These are phyloP conservation scores for Caloboletus firmus DNA, from an alignment of 1,284 basidiomycete genomes.

Conservation along the genomic window DNA sequence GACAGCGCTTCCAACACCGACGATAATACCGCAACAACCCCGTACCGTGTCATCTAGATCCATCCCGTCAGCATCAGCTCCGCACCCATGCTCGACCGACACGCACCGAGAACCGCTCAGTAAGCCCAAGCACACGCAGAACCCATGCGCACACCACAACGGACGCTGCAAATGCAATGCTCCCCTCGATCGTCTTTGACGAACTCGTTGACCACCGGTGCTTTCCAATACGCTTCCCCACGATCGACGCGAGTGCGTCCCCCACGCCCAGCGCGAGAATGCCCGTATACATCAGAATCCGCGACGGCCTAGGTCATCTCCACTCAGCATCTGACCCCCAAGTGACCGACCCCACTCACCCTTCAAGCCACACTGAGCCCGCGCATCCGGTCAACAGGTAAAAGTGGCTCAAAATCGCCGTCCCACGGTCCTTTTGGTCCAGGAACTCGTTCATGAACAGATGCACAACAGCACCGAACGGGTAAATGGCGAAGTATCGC, in stretches of 20 bases:
- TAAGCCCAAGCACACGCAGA: constrained; percentile 68
- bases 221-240: constrained; percentile 82
- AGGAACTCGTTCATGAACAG: constrained; percentile 98
- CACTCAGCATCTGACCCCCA: constrained; percentile 6
- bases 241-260: constrained; percentile 91
- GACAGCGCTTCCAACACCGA: constrained; percentile 84
- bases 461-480: constrained; percentile 91
- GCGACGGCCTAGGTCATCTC: constrained; percentile 53
- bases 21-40: constrained; percentile 58
- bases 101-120: constrained; percentile 75
- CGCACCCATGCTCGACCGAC: constrained; percentile 1
- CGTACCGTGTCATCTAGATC: constrained; percentile 54
- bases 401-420: constrained; percentile 96
- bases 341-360: constrained; percentile 48
- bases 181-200: constrained; percentile 92
- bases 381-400: constrained; percentile 96
- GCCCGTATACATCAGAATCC: constrained; percentile 83
- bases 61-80: constrained; percentile 15
- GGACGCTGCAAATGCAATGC: constrained; percentile 76
- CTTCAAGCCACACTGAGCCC: constrained; percentile 92
- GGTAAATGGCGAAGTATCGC: constrained; percentile 97
- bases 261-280: constrained; percentile 90
- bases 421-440: constrained; percentile 93
- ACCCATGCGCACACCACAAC: constrained; percentile 70
- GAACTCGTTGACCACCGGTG: constrained; percentile 82